phyloP scores from a whole-genome alignment of 2,329 filamentous ascomycete genomes.

The Nannizziopsis arthrosporioides region DNA sequence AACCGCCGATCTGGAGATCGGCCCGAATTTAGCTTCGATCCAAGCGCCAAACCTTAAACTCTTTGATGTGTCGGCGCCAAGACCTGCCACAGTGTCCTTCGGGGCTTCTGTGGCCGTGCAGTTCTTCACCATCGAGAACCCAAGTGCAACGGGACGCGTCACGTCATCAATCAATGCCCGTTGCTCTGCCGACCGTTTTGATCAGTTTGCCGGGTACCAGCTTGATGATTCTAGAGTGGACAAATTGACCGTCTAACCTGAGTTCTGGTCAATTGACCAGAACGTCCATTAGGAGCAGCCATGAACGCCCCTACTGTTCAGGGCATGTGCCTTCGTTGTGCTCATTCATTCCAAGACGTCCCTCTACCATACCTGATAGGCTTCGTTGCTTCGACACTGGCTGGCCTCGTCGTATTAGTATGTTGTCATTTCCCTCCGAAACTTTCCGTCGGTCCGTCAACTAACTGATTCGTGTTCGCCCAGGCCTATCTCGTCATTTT shows the following conservation, averaged over 20 bases:
- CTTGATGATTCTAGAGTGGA: neutral
- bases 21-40: neutral
- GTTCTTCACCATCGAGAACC: too few relatives aligned
- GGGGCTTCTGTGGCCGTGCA: too few relatives aligned
- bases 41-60: too few relatives aligned
- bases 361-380: slow-evolving; percentile 23
- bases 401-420: slow-evolving; percentile 27
- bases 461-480: slow-evolving; percentile 1
- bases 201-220: neutral
- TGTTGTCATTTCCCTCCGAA: slow-evolving; percentile 14
- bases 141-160: too few relatives aligned
- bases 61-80: too few relatives aligned
- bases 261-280: slow-evolving; percentile 17
- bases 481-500: slow-evolving; percentile 45
- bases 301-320: slow-evolving; percentile 6
- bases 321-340: slow-evolving; percentile 25
- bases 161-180: too few relatives aligned
- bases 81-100: too few relatives aligned
- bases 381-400: slow-evolving; percentile 21
- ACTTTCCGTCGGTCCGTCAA: neutral
- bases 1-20: neutral
- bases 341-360: slow-evolving; percentile 21
- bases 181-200: neutral
- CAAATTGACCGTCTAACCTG: neutral
- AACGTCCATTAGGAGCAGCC: slow-evolving; percentile 4